phyloP scores from a whole-genome alignment of 345 rosid species.

The Citrus australasica region DNA sequence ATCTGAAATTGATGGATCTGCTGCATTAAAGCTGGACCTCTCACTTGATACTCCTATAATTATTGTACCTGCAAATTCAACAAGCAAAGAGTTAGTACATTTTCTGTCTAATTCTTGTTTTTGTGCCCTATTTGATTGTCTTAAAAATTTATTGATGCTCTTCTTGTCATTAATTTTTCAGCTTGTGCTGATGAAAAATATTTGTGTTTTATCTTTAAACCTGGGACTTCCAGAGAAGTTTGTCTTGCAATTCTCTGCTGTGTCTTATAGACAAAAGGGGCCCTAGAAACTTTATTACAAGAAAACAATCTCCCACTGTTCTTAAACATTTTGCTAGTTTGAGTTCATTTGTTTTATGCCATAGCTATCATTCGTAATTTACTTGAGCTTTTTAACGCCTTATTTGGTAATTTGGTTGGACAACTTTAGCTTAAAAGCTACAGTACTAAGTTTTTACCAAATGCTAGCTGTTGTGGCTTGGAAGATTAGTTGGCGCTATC shows the following conservation, averaged over 20 bases:
- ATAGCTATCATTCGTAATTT: background rate
- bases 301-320: background rate
- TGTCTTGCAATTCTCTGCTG: background rate
- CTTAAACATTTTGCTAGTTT: background rate
- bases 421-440: no score
- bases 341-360: background rate
- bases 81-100: slow-evolving; percentile 76
- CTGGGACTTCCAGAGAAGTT: background rate
- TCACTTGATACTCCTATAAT: slow-evolving; percentile 92
- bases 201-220: background rate
- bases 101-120: slow-evolving; percentile 12
- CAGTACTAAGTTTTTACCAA: no score
- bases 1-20: slow-evolving; percentile 91
- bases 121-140: background rate
- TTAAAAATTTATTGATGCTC: background rate
- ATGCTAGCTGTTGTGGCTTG: no score
- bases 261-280: background rate
- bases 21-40: slow-evolving; percentile 92
- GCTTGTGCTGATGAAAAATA: background rate
- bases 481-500: no score
- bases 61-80: slow-evolving; percentile 81
- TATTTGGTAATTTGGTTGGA: no score
- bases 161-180: background rate
- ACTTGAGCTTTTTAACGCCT: background rate
- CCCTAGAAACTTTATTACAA: background rate